Conservation (phyloP, 176 grass and related monocot genomes). For the Triticum monococcum region DNA sequence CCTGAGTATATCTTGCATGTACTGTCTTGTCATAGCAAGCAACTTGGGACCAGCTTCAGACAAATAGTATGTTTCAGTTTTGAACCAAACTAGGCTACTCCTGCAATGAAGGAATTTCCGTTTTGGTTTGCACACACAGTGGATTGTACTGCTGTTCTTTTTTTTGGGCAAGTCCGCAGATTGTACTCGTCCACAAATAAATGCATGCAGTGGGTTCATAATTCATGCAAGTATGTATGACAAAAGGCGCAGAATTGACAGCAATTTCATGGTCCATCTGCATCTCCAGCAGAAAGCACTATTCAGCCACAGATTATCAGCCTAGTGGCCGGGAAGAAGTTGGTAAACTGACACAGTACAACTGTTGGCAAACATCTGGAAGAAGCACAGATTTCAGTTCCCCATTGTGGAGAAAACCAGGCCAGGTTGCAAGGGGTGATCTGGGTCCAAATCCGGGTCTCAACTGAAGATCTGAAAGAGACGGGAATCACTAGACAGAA, state of each 20-base stretch:
- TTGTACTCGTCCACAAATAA: not conserved
- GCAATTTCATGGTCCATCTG: not conserved
- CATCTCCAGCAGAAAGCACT: not conserved
- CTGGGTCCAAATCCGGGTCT: conserved; percentile 18
- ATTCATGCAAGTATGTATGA: not conserved
- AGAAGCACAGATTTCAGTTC: not conserved
- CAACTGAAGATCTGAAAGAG: conserved; percentile 50
- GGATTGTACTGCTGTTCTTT: not conserved
- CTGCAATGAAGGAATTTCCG: not conserved
- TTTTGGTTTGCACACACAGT: not conserved
- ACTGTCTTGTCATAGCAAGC: not conserved
- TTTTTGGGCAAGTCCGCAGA: not conserved
- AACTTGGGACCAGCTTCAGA: not conserved
- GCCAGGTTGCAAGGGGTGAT: not conserved
- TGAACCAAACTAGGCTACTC: too few relatives aligned
- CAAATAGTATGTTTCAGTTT: not conserved
- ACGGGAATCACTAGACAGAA: conserved; percentile 30
- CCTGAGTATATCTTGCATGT: not conserved
- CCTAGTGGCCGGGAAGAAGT: too few relatives aligned
- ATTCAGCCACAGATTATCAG: not conserved
- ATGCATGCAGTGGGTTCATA: not conserved
- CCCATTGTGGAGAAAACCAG: not conserved
- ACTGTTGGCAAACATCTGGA: not conserved
- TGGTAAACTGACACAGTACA: too few relatives aligned
- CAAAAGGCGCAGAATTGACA: not conserved